Conservation (phyloP, 2,329 filamentous ascomycete species). For the Septoria petroselini region DNA sequence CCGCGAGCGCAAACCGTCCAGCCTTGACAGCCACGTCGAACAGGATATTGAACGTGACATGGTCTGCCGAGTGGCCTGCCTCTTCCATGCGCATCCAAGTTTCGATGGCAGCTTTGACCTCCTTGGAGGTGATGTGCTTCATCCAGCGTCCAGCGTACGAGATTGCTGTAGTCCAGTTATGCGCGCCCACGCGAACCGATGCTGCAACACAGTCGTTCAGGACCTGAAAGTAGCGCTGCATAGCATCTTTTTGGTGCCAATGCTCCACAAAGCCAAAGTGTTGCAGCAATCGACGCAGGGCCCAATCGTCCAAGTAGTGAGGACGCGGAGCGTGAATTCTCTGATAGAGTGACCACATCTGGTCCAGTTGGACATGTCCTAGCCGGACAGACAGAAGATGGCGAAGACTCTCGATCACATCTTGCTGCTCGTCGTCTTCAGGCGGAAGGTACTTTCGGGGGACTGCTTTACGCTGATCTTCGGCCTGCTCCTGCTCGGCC, state of each 20-base stretch:
- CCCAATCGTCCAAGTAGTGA: conserved; percentile 46
- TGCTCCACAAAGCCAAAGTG: conserved; percentile 62
- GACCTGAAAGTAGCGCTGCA: conserved; percentile 78
- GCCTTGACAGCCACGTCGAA: conserved; percentile 86
- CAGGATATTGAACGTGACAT: conserved; percentile 88
- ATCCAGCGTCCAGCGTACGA: conserved; percentile 73
- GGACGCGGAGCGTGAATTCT: conserved; percentile 54
- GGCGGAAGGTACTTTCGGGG: conserved; percentile 25
- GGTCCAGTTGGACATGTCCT: conserved; percentile 23
- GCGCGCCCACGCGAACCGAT: conserved; percentile 63
- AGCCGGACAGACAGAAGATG: conserved; percentile 12
- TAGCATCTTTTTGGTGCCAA: conserved; percentile 55
- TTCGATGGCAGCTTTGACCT: conserved; percentile 67
- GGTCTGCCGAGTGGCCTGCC: conserved; percentile 62
- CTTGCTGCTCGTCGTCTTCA: conserved; percentile 25
- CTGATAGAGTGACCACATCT: conserved; percentile 54
- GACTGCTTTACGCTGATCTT: conserved; percentile 6
- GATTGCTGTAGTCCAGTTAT: conserved; percentile 82
- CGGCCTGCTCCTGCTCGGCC: conserved; percentile 29
- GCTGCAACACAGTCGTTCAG: conserved; percentile 77
- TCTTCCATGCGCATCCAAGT: conserved; percentile 91
- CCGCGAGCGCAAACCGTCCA: conserved; percentile 76
- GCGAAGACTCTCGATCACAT: conserved; percentile 15
- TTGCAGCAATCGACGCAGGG: conserved; percentile 64
- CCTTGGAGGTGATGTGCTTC: conserved; percentile 53